A percentile compares a stretch with the other conserved stretches of the same genome.
phyloP scores from a whole-genome alignment of 805 yeast genomes.

The Metschnikowia baotianmanensis region DNA sequence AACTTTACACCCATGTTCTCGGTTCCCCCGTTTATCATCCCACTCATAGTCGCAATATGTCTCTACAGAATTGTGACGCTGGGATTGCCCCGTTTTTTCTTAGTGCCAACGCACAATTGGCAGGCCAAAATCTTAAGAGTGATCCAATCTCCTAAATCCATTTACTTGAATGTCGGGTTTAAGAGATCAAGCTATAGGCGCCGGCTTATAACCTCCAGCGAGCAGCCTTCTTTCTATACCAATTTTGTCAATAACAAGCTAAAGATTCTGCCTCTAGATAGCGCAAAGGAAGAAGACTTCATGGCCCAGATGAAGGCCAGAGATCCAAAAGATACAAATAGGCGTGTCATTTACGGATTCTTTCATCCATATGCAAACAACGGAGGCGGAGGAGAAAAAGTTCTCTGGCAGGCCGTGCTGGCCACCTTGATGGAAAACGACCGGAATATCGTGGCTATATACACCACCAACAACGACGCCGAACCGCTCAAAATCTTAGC shows the following conservation, averaged over 20 bases:
- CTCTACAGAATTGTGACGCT: conserved; percentile 21
- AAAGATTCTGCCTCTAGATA: conserved; percentile 31
- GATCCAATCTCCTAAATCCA: conserved; percentile 32
- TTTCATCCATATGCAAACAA: conserved; percentile 96
- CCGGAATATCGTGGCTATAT: conserved; percentile 60
- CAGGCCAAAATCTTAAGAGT: conserved; percentile 32
- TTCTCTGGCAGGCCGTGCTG: conserved; percentile 89
- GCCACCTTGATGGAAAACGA: conserved; percentile 54
- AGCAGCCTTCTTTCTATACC: conserved; percentile 37
- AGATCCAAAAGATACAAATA: conserved; percentile 33
- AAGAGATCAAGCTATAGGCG: conserved; percentile 41
- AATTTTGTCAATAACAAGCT: conserved; percentile 38
- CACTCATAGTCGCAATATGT: conserved; percentile 13
- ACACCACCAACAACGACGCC: conserved; percentile 62
- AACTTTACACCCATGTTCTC: conserved; percentile 1
- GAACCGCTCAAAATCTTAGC: conserved; percentile 47
- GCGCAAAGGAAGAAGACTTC: conserved; percentile 23
- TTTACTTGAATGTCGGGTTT: conserved; percentile 34
- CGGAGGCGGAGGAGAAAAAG: conserved; percentile 98
- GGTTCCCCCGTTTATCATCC: conserved; percentile 8
- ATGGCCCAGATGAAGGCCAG: conserved; percentile 28
- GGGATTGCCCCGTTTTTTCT: conserved; percentile 33
- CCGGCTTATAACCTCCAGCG: conserved; percentile 35
- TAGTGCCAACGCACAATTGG: conserved; percentile 42
- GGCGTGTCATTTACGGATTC: conserved; percentile 66